Conservation (phyloP, 345 rosid species). For the Citrus reticulata region DNA sequence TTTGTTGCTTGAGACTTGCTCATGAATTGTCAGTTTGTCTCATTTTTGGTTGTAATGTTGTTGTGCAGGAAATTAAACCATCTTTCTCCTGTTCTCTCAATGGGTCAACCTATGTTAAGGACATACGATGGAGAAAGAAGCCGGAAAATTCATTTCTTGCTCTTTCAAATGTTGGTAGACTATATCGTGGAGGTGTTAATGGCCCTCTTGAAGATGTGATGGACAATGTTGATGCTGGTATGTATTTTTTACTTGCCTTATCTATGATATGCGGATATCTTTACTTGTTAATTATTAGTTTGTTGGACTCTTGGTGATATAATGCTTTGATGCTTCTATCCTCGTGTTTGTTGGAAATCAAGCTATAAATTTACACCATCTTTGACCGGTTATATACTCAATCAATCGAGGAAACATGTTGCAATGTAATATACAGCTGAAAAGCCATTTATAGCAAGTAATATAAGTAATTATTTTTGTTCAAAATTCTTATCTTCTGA, state of each 20-base stretch:
- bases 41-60: not conserved
- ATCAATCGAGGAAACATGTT: not conserved
- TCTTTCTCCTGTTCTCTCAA: slow-evolving; percentile 47
- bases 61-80: slow-evolving; percentile 52
- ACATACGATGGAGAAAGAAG: slow-evolving; percentile 64
- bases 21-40: not conserved
- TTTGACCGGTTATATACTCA: not conserved
- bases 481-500: not conserved
- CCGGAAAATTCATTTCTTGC: slow-evolving; percentile 51
- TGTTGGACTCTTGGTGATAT: not conserved
- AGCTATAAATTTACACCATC: not conserved
- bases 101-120: slow-evolving; percentile 57
- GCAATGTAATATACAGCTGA: not conserved
- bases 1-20: not conserved
- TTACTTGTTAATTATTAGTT: not conserved
- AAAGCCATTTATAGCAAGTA: not conserved
- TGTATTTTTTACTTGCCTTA: slow-evolving; percentile 8
- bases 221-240: slow-evolving; percentile 88
- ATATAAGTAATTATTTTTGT: not conserved
- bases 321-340: not conserved
- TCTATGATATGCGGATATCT: not conserved
- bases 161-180: slow-evolving; percentile 54
- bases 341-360: not conserved
- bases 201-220: slow-evolving; percentile 44
- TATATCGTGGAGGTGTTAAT: slow-evolving; percentile 54